Percentiles rank a stretch among this genome's conserved stretches.
Evolutionary conservation across 495 filamentous ascomycete genomes (phyloP).

Genomic region (Penicillium samsonianum): DNA sequence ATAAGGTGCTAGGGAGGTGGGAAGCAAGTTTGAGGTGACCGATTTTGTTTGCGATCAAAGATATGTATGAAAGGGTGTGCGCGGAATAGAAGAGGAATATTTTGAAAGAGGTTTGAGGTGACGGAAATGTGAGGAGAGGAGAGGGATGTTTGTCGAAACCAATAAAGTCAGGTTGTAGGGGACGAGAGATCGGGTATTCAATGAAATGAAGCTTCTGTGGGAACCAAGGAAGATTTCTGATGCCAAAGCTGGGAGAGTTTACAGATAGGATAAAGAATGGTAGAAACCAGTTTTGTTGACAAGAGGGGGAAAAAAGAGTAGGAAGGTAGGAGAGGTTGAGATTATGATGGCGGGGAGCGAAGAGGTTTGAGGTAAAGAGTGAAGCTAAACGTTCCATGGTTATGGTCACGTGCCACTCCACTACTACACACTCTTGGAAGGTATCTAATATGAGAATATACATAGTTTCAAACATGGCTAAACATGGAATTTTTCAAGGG

Average conservation of each 20-base stretch:
- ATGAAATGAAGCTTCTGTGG: conserved; percentile 4
- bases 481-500: not conserved
- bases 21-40: not conserved
- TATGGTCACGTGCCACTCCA: conserved; percentile 2
- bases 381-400: conserved; percentile 13
- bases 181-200: not conserved
- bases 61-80: not conserved
- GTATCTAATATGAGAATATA: too few species aligned
- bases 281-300: not conserved
- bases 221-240: not conserved
- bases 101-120: not conserved
- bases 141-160: not conserved
- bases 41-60: not conserved
- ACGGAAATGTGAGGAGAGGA: not conserved
- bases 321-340: not conserved
- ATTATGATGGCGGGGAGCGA: conserved; percentile 14
- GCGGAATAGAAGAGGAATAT: not conserved
- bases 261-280: not conserved
- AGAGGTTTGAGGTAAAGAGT: conserved; percentile 10
- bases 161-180: conserved; percentile 5
- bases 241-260: not conserved
- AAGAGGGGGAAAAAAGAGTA: not conserved
- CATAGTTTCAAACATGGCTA: not conserved
- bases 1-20: conserved; percentile 10
- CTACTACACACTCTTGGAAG: too few species aligned